Conservation (phyloP, 2,329 filamentous ascomycete genomes). For the Scopulariopsis brevicaulis region DNA sequence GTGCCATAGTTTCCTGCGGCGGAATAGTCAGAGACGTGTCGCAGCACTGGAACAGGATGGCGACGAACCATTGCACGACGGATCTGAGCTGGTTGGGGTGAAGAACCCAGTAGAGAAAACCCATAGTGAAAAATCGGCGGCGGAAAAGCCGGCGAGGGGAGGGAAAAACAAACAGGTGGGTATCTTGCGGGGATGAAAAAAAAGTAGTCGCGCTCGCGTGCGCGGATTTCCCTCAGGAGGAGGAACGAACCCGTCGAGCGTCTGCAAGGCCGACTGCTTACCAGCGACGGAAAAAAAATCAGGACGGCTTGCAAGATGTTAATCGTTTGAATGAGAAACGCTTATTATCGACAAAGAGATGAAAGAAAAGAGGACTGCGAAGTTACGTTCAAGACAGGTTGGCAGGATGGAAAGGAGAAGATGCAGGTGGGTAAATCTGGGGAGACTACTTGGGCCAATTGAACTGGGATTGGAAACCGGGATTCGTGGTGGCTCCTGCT, state of each 20-base stretch:
- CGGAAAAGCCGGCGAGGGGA: background rate
- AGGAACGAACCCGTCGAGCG: background rate
- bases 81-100: slow-evolving; percentile 70
- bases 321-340: background rate
- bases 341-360: background rate
- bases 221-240: background rate
- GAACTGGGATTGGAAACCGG: background rate
- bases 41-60: background rate
- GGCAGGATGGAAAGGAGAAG: background rate
- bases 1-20: slow-evolving; percentile 84
- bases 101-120: slow-evolving; percentile 57
- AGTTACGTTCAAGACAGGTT: background rate
- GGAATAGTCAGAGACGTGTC: slow-evolving; percentile 1
- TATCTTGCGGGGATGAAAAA: background rate
- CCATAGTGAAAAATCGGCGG: slow-evolving; percentile 34
- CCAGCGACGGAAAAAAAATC: background rate
- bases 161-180: background rate
- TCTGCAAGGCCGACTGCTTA: background rate
- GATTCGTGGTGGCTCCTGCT: background rate
- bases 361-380: background rate
- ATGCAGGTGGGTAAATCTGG: background rate
- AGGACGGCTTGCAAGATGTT: background rate
- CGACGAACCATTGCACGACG: slow-evolving; percentile 74
- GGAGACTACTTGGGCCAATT: background rate
- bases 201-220: background rate